Evolutionary conservation across 2,329 filamentous ascomycete genomes (phyloP).

Genomic region (Dissoconium aciculare): DNA sequence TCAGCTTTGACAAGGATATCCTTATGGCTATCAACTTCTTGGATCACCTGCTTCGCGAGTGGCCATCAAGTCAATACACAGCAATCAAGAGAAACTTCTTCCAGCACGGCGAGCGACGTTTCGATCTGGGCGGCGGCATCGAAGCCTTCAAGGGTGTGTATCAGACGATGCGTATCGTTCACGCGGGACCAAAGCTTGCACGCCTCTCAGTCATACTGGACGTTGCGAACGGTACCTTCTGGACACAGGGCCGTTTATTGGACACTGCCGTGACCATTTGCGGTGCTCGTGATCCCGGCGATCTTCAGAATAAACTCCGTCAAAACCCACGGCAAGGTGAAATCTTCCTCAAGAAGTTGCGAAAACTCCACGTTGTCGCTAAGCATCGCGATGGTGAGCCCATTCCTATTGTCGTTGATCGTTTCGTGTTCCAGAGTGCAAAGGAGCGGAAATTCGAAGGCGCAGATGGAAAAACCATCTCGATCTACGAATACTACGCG

Average conservation of each 20-base stretch:
- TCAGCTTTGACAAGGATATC: slow-evolving; percentile 49
- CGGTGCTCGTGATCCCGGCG: slow-evolving; percentile 13
- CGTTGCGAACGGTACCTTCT: slow-evolving; percentile 84
- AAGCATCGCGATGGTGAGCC: slow-evolving; percentile 7
- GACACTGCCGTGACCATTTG: slow-evolving; percentile 23
- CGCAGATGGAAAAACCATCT: slow-evolving; percentile 31
- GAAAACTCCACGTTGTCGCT: neutral
- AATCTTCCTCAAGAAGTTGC: slow-evolving; percentile 10
- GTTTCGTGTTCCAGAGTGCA: slow-evolving; percentile 25
- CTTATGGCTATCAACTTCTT: slow-evolving; percentile 78
- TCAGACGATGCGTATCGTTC: slow-evolving; percentile 62
- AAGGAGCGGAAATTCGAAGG: slow-evolving; percentile 26
- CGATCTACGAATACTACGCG: slow-evolving; percentile 44
- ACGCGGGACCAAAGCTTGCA: slow-evolving; percentile 37
- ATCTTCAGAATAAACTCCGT: slow-evolving; percentile 16
- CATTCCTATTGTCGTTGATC: slow-evolving; percentile 23
- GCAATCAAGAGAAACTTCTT: slow-evolving; percentile 78
- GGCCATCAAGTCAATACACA: slow-evolving; percentile 52
- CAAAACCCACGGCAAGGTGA: slow-evolving; percentile 10
- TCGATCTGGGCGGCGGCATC: slow-evolving; percentile 47
- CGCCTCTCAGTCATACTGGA: slow-evolving; percentile 70
- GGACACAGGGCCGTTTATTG: slow-evolving; percentile 35
- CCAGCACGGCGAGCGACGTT: slow-evolving; percentile 34
- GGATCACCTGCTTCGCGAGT: slow-evolving; percentile 74
- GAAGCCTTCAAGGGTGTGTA: slow-evolving; percentile 84